phyloP scores from a whole-genome alignment of 1,139 yeast genomes.

The Hansenula lynferdii region DNA sequence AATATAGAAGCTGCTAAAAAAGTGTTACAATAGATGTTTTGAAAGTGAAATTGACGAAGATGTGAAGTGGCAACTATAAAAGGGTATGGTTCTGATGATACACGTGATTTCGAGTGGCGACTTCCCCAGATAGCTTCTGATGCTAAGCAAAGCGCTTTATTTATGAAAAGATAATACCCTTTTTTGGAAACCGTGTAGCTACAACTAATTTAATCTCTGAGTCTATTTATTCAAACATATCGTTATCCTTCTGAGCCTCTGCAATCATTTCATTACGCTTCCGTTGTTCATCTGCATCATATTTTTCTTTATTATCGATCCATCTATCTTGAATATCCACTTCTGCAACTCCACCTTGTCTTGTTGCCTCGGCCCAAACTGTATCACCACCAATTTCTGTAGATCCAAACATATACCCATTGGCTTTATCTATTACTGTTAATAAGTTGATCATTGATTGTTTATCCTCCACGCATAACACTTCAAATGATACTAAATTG shows the following conservation, averaged over 20 bases:
- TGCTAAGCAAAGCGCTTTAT: too few relatives aligned
- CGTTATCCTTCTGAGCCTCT: slow-evolving; percentile 31
- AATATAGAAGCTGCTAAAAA: slow-evolving; percentile 21
- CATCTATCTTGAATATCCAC: slow-evolving; percentile 92
- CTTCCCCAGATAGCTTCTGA: too few relatives aligned
- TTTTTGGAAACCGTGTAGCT: too few relatives aligned
- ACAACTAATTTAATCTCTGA: too few relatives aligned
- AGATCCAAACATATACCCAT: slow-evolving; percentile 89
- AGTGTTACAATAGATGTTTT: slow-evolving; percentile 2
- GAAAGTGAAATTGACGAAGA: too few relatives aligned
- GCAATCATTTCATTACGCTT: slow-evolving; percentile 29
- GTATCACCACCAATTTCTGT: slow-evolving; percentile 95
- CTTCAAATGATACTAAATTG: slow-evolving; percentile 85
- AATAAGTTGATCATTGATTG: slow-evolving; percentile 83
- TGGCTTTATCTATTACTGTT: slow-evolving; percentile 79
- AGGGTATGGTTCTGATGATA: too few relatives aligned
- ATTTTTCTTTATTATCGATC: slow-evolving; percentile 78
- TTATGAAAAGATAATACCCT: too few relatives aligned
- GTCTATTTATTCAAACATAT: slow-evolving; percentile 32
- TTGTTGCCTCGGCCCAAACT: slow-evolving; percentile 91
- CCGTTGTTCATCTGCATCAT: slow-evolving; percentile 61
- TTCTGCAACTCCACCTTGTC: slow-evolving; percentile 55
- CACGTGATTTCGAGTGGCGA: too few relatives aligned
- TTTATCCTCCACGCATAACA: slow-evolving; percentile 86
- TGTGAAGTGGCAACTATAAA: too few relatives aligned